Conservation (phyloP, 2,329 filamentous ascomycete genomes). For the Phoma sp. region DNA sequence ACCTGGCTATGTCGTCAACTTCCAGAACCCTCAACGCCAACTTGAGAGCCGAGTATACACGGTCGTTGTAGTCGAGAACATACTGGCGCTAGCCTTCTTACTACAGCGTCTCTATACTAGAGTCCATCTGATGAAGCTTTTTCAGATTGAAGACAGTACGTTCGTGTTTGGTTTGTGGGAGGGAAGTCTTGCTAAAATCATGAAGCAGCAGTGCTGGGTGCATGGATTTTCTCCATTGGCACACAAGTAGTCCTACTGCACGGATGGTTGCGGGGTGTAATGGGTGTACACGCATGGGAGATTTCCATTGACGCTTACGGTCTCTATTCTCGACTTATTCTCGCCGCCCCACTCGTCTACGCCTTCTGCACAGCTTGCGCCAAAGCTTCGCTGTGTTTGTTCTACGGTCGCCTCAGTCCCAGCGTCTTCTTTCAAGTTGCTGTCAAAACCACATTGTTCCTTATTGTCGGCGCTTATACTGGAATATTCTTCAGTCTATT, state of each 20-base stretch:
- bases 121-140: constrained; percentile 24
- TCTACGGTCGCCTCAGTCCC: constrained; percentile 26
- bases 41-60: constrained; percentile 26
- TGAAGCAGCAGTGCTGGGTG: not conserved
- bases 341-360: constrained; percentile 10
- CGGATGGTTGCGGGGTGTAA: constrained; percentile 12
- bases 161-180: not conserved
- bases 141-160: constrained; percentile 39
- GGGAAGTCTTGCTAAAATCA: not conserved
- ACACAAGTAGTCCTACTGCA: constrained; percentile 17
- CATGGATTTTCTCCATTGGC: constrained; percentile 18
- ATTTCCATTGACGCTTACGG: constrained; percentile 8
- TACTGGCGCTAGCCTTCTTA: constrained; percentile 29
- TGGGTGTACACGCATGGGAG: constrained; percentile 31
- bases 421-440: constrained; percentile 14
- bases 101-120: constrained; percentile 39
- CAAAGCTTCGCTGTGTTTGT: constrained; percentile 27
- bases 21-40: constrained; percentile 32
- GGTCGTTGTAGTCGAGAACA: constrained; percentile 28
- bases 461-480: constrained; percentile 26
- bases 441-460: constrained; percentile 22
- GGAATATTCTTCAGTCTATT: constrained; percentile 32
- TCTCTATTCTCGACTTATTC: constrained; percentile 14
- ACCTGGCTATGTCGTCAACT: constrained; percentile 36
- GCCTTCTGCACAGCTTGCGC: not conserved